Evolutionary conservation across 495 filamentous ascomycete species (phyloP).

Genomic region (Aspergillus heteromorphus): DNA sequence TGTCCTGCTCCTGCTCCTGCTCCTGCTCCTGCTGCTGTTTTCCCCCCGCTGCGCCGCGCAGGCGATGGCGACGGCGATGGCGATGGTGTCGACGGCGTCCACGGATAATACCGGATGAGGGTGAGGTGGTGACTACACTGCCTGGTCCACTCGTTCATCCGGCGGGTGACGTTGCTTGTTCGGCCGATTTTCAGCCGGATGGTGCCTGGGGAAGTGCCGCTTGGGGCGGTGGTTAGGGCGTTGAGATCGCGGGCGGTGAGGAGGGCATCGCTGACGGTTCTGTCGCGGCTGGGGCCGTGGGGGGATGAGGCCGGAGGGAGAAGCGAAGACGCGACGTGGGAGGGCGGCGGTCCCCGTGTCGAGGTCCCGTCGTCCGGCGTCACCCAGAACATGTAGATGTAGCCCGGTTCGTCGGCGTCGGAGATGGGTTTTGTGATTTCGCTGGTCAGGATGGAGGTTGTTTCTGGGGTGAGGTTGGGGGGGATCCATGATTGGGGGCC

Average conservation of each 20-base stretch:
- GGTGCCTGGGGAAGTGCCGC: slow-evolving; percentile 29
- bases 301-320: slow-evolving; percentile 41
- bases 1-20: neutral
- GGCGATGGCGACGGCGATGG: slow-evolving; percentile 10
- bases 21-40: neutral
- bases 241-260: slow-evolving; percentile 47
- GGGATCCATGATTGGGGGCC: slow-evolving; percentile 65
- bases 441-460: slow-evolving; percentile 57
- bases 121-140: slow-evolving; percentile 87
- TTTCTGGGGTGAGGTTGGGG: slow-evolving; percentile 52
- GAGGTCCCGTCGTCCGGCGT: slow-evolving; percentile 46
- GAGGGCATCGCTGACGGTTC: slow-evolving; percentile 67
- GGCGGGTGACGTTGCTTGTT: slow-evolving; percentile 81
- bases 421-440: slow-evolving; percentile 84
- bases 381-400: slow-evolving; percentile 98
- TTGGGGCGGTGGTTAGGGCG: slow-evolving; percentile 29
- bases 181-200: slow-evolving; percentile 91
- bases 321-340: slow-evolving; percentile 54
- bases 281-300: slow-evolving; percentile 47
- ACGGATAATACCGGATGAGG: slow-evolving; percentile 87
- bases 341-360: slow-evolving; percentile 37
- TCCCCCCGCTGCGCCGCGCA: neutral
- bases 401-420: slow-evolving; percentile 73
- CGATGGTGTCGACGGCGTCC: slow-evolving; percentile 53
- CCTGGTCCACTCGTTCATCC: slow-evolving; percentile 85